Base-by-base conservation (phyloP, 2,329 filamentous ascomycete species). In the Torrubiella hemipterigena region DNA sequence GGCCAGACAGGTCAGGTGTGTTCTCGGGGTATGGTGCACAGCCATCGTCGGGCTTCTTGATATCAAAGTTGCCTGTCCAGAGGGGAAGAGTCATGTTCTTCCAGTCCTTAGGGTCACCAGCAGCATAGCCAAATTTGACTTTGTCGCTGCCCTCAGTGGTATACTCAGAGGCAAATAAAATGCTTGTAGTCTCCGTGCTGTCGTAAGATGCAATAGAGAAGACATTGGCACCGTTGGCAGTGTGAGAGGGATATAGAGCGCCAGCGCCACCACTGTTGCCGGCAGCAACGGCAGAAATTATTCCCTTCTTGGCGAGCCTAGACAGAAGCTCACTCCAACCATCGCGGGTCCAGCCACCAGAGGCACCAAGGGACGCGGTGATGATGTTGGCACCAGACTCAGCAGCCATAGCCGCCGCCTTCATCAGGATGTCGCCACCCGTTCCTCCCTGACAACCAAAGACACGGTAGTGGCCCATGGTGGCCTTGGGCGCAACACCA, bases 1-100 rank as follows among this genome's bases (percentile, higher is more conserved):
- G 57, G 16, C 56, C 56, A 27, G 64, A 65, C 12, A 81, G 56
- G 40, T 77, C 66, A 2, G 73, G 69, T 0, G 68, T 73, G 37
- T 59, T 34, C 17, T 32, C 37, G 6, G 37, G 34, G 13, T 30
- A 27, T 4, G 34, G 29, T 5, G 55, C 42, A 29, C 37, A 39
- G 23, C 34, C 37, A 16, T 39, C 37, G 25, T 39, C 29, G n/a
- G 35, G 20, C 18, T 34, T 31, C n/a, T 23, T 34, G 9, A 61
- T 60, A 49, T 77, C 57, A 37, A 61, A 59, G 43, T 52, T 67
- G 19, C 59, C 55, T 10, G 62, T 43, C 54, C 62, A 71, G 2
- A 73, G 50, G 0, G 65, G 61, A 6, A 69, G 55, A 19, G 47
- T 59, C 25, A 68, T 58, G 11, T 33, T 29, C n/a, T 42, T 38